These are phyloP conservation scores for Hyphopichia fennica DNA, from an alignment of 1,139 yeast genomes.

Conservation along the genomic window DNA sequence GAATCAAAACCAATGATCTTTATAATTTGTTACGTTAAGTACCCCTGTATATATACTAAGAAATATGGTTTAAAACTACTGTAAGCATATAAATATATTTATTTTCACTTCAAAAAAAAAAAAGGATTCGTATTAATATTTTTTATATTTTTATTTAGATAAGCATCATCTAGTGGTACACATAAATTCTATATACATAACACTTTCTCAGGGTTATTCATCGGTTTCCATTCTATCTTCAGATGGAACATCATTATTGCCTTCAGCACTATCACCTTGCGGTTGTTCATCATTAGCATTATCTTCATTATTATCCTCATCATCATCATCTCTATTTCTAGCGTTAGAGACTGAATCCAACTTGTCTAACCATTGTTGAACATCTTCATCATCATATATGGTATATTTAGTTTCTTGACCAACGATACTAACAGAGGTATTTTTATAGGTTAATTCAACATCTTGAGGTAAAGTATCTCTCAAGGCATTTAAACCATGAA, in stretches of 20 bases:
- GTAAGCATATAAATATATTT: too few species aligned
- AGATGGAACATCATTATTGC: constrained; percentile 14
- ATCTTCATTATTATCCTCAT: constrained; percentile 28
- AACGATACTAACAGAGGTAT: constrained; percentile 89
- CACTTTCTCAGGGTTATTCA: constrained; percentile 19
- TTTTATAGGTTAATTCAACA: constrained; percentile 79
- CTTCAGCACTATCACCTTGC: constrained; percentile 13
- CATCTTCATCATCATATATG: constrained; percentile 82
- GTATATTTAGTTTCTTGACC: constrained; percentile 77
- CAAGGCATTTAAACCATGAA: constrained; percentile 86
- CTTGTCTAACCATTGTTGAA: constrained; percentile 74
- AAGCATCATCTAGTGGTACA: neutral
- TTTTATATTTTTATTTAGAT: neutral
- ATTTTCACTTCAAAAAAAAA: too few species aligned
- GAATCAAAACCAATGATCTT: neutral
- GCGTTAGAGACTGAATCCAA: constrained; percentile 61
- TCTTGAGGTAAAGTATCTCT: constrained; percentile 95
- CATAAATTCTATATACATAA: neutral
- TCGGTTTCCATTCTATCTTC: constrained; percentile 60
- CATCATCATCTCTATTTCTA: constrained; percentile 46
- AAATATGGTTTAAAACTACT: too few species aligned
- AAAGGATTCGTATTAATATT: too few species aligned
- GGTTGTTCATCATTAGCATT: constrained; percentile 19
- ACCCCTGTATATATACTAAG: too few species aligned
- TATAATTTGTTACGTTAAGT: too few species aligned